phyloP scores from a whole-genome alignment of 306 rosid genomes.

The Casuarina glauca region DNA sequence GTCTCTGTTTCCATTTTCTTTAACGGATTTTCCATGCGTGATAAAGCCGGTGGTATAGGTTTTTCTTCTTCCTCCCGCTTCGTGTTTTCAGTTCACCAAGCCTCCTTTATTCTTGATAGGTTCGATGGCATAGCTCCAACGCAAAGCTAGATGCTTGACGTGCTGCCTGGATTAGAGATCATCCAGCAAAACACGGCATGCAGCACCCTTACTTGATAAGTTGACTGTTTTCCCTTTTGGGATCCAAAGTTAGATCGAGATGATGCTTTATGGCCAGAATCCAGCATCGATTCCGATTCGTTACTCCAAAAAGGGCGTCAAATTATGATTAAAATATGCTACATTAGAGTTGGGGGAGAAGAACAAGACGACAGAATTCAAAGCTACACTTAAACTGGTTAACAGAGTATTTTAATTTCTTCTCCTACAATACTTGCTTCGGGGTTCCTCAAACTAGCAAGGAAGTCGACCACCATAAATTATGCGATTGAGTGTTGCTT shows the following conservation, averaged over 20 bases:
- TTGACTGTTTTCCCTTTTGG: not conserved
- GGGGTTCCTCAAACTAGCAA: not conserved
- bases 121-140: constrained; percentile 20
- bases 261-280: not conserved
- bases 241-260: not conserved
- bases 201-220: not conserved
- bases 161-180: constrained; percentile 12
- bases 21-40: no score
- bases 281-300: not conserved
- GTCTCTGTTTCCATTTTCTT: no score
- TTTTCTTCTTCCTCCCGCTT: not conserved
- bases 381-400: no score
- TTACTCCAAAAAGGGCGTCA: no score
- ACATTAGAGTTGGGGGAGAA: not conserved
- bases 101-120: not conserved
- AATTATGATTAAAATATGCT: not conserved
- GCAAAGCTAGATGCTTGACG: constrained; percentile 41
- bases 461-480: not conserved
- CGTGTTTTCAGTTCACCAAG: not conserved
- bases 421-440: not conserved
- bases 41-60: not conserved
- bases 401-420: no score
- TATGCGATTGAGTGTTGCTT: not conserved
- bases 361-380: no score
- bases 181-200: not conserved